Evolutionary conservation across 176 grass and related monocot species (phyloP).

Genomic region (Carex parvula): DNA sequence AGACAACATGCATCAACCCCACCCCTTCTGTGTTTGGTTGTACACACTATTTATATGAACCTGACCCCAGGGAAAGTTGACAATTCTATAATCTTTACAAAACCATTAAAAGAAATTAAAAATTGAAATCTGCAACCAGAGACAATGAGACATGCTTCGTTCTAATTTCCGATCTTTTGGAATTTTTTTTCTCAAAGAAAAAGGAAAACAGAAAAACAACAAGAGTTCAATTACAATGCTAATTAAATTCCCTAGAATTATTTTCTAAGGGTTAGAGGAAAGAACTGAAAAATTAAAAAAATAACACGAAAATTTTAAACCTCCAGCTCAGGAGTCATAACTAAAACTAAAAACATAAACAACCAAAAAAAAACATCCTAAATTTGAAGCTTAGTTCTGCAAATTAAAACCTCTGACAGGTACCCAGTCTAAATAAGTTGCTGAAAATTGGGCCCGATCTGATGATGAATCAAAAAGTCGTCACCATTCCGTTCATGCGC

Average conservation of each 20-base stretch:
- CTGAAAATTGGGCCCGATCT: constrained; percentile 45
- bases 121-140: not conserved
- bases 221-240: constrained; percentile 13
- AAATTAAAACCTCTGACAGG: constrained; percentile 42
- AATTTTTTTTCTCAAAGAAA: constrained; percentile 15
- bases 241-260: constrained; percentile 36
- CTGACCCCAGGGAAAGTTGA: not conserved
- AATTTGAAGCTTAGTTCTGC: constrained; percentile 60
- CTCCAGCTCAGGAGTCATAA: constrained; percentile 24
- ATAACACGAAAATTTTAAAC: constrained; percentile 56
- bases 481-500: constrained; percentile 34
- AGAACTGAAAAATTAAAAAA: constrained; percentile 29
- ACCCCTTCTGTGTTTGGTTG: constrained; percentile 19
- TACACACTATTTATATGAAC: constrained; percentile 17
- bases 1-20: constrained; percentile 29
- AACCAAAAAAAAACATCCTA: constrained; percentile 37
- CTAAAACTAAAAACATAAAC: constrained; percentile 20
- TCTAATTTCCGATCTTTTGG: constrained; percentile 29
- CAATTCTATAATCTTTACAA: constrained; percentile 5
- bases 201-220: constrained; percentile 18
- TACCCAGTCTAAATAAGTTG: constrained; percentile 60
- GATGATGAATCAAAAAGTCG: constrained; percentile 69
- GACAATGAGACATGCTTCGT: not conserved
- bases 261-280: constrained; percentile 33
- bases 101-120: not conserved